Percentiles rank a stretch among this genome's conserved stretches.
phyloP scores from a whole-genome alignment of 768 basidiomycete genomes.

The Phylloporus rhodoxanthus region DNA sequence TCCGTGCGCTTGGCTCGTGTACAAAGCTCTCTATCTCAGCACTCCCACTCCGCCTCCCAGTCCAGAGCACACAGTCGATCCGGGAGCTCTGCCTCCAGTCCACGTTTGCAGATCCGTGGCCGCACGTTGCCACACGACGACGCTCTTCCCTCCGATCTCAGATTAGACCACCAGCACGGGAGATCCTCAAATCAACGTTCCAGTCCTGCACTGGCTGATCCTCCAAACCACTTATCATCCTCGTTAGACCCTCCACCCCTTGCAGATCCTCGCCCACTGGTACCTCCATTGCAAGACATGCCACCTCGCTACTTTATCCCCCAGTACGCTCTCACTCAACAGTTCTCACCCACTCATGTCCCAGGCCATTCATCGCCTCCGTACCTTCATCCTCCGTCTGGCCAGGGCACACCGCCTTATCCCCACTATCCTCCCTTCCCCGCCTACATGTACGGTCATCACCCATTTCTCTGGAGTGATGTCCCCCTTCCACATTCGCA shows the following conservation, averaged over 20 bases:
- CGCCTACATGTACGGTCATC: conserved; percentile 31
- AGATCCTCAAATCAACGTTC: conserved; percentile 13
- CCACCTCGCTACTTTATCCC: conserved; percentile 13
- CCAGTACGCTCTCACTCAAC: conserved; percentile 14
- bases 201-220: conserved; percentile 19
- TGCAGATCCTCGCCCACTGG: conserved; percentile 10
- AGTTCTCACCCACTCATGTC: conserved; percentile 14
- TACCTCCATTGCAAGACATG: conserved; percentile 22
- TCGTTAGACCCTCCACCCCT: conserved; percentile 9
- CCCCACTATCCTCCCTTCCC: conserved; percentile 32
- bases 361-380: conserved; percentile 24
- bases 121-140: conserved; percentile 40
- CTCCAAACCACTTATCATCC: conserved; percentile 7
- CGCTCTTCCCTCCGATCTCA: conserved; percentile 13
- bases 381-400: conserved; percentile 20
- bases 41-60: conserved; percentile 35
- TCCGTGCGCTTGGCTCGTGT: conserved; percentile 31
- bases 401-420: conserved; percentile 32
- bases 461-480: conserved; percentile 37
- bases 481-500: conserved; percentile 9
- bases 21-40: conserved; percentile 32
- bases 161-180: conserved; percentile 18
- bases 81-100: conserved; percentile 47
- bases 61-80: conserved; percentile 43
- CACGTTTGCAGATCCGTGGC: conserved; percentile 35